phyloP scores from a whole-genome alignment of 2,329 filamentous ascomycete genomes.

The Monosporascus cannonballus region DNA sequence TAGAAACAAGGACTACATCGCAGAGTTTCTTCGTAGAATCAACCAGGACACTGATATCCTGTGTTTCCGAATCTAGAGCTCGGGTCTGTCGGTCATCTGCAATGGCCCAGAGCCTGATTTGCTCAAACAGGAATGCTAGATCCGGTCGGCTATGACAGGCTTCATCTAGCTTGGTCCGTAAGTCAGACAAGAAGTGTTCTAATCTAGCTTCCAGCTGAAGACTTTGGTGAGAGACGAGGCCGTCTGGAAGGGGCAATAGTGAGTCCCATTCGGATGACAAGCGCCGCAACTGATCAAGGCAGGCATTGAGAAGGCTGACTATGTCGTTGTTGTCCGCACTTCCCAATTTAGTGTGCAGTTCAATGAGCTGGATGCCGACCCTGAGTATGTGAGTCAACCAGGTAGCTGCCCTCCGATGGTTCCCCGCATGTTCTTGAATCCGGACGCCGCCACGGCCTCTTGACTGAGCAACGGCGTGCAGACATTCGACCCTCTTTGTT shows the following conservation, averaged over 20 bases:
- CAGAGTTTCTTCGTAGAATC: slow-evolving; percentile 56
- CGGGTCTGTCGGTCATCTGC: slow-evolving; percentile 21
- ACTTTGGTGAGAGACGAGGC: slow-evolving; percentile 38
- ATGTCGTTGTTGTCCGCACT: slow-evolving; percentile 40
- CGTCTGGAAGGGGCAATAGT: slow-evolving; percentile 43
- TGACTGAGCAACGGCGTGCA: slow-evolving; percentile 28
- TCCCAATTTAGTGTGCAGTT: slow-evolving; percentile 62
- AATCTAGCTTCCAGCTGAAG: slow-evolving; percentile 29
- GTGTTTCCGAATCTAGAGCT: slow-evolving; percentile 1
- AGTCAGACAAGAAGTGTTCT: slow-evolving; percentile 28
- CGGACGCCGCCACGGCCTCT: slow-evolving; percentile 14
- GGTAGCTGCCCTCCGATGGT: slow-evolving; percentile 25
- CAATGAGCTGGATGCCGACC: slow-evolving; percentile 55
- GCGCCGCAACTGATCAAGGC: slow-evolving; percentile 41
- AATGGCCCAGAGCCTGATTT: slow-evolving; percentile 61
- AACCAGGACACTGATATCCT: slow-evolving; percentile 42
- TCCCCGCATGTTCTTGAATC: slow-evolving; percentile 10
- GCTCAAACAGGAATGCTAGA: slow-evolving; percentile 57
- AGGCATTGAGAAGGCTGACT: slow-evolving; percentile 39
- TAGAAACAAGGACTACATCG: slow-evolving; percentile 70
- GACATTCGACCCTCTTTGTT: slow-evolving; percentile 27
- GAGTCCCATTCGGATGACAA: slow-evolving; percentile 35
- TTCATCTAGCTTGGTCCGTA: slow-evolving; percentile 36
- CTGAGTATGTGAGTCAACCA: slow-evolving; percentile 69
- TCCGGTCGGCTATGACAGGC: slow-evolving; percentile 46